Percentiles rank a stretch among this genome's conserved stretches.
phyloP scores from a whole-genome alignment of 2,329 filamentous ascomycete species.

The Amauroascus niger region DNA sequence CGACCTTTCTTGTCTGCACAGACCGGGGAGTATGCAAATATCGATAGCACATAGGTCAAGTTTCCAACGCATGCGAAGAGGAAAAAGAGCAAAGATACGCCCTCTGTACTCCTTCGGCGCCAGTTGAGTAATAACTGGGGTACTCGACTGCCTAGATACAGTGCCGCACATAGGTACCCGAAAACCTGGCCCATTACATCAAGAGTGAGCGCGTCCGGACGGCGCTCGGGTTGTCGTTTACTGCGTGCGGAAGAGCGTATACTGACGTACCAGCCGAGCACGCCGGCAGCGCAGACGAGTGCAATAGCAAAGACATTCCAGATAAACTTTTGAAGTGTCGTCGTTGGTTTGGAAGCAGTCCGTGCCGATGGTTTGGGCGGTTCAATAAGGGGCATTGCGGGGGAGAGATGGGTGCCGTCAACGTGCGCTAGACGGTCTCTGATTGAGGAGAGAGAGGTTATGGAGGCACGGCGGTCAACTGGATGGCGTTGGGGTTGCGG shows the following conservation, averaged over 20 bases:
- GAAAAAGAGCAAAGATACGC: constrained; percentile 89
- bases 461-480: constrained; percentile 11
- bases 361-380: constrained; percentile 28
- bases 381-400: constrained; percentile 68
- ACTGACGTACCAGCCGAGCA: constrained; percentile 76
- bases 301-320: constrained; percentile 69
- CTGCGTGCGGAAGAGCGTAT: constrained; percentile 35
- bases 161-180: constrained; percentile 78
- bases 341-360: constrained; percentile 21
- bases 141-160: constrained; percentile 82
- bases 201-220: constrained; percentile 49
- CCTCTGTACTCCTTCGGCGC: constrained; percentile 83
- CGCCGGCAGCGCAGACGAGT: constrained; percentile 73
- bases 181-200: constrained; percentile 78
- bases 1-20: constrained; percentile 40
- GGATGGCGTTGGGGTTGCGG: constrained; percentile 13
- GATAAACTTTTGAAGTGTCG: constrained; percentile 41
- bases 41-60: constrained; percentile 82
- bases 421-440: constrained; percentile 46
- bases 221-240: constrained; percentile 26
- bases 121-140: constrained; percentile 90
- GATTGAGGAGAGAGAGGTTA: constrained; percentile 29
- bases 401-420: constrained; percentile 61
- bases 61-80: constrained; percentile 94
- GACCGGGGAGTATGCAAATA: constrained; percentile 75